A percentile compares a stretch with the other conserved stretches of the same genome.
These are phyloP conservation scores for Rosa multiflora DNA, from an alignment of 306 rosid genomes.

Conservation along the genomic window DNA sequence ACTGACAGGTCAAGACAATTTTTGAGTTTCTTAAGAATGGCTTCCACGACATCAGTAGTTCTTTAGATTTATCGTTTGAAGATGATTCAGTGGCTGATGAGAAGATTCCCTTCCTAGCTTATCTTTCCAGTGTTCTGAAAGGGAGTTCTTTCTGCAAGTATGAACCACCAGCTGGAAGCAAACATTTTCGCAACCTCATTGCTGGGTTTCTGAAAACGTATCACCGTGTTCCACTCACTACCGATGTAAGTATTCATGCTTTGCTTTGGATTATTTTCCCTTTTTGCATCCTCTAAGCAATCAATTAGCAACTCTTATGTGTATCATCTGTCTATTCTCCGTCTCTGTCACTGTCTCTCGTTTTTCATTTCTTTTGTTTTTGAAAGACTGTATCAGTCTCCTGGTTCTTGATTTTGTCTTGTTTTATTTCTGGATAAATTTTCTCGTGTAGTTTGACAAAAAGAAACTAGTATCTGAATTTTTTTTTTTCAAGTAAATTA, in stretches of 20 bases:
- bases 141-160: conserved; percentile 63
- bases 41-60: conserved; percentile 91
- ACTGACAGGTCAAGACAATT: conserved; percentile 80
- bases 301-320: background rate
- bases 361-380: background rate
- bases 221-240: conserved; percentile 81
- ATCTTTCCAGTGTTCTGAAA: conserved; percentile 70
- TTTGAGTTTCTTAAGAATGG: conserved; percentile 88
- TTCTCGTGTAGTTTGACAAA: background rate
- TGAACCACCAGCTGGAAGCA: conserved; percentile 97
- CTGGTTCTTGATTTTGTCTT: background rate
- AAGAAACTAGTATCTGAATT: background rate
- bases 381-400: background rate
- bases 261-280: background rate
- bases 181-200: conserved; percentile 79
- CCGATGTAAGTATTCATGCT: conserved; percentile 48
- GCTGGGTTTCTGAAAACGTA: conserved; percentile 92
- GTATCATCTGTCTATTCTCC: background rate
- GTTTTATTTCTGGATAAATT: background rate
- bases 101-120: conserved; percentile 92
- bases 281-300: background rate
- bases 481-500: background rate
- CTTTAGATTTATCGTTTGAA: conserved; percentile 85
- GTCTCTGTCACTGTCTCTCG: background rate
- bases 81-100: conserved; percentile 98